Conservation (phyloP, 768 basidiomycete species). For the Hygrocybe coccinea region DNA sequence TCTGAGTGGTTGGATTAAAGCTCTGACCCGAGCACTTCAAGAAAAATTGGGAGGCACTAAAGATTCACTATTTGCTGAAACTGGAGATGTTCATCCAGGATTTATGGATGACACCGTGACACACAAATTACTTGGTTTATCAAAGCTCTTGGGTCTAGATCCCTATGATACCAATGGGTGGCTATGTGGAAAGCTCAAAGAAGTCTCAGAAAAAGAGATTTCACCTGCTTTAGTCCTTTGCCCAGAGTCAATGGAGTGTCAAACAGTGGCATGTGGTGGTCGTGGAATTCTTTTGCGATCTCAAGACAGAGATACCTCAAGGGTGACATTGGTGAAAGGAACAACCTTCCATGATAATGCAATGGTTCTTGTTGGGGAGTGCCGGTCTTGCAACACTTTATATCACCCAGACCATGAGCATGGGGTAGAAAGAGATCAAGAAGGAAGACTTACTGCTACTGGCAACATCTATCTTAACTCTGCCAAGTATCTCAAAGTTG, state of each 20-base stretch:
- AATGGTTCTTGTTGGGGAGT: constrained; percentile 14
- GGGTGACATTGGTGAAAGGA: constrained; percentile 17
- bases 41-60: not conserved
- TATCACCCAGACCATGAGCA: constrained; percentile 17
- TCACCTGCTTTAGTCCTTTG: constrained; percentile 13
- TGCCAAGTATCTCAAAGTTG: constrained; percentile 12
- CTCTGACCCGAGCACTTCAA: constrained; percentile 7
- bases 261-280: constrained; percentile 11
- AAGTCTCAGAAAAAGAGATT: constrained; percentile 11
- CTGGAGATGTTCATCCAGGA: not conserved
- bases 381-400: constrained; percentile 10
- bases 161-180: constrained; percentile 1
- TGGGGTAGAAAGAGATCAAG: not conserved
- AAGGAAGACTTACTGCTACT: not conserved
- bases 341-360: constrained; percentile 9
- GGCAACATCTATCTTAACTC: constrained; percentile 9
- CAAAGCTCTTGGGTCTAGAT: too few species aligned
- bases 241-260: constrained; percentile 11
- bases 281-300: constrained; percentile 5
- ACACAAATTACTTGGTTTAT: too few species aligned
- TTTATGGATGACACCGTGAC: not conserved
- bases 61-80: not conserved
- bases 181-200: constrained; percentile 9
- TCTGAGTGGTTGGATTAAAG: constrained; percentile 12
- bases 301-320: constrained; percentile 13